Conservation (phyloP, 441 rosid genomes). For the Syzygium syzygioides region DNA sequence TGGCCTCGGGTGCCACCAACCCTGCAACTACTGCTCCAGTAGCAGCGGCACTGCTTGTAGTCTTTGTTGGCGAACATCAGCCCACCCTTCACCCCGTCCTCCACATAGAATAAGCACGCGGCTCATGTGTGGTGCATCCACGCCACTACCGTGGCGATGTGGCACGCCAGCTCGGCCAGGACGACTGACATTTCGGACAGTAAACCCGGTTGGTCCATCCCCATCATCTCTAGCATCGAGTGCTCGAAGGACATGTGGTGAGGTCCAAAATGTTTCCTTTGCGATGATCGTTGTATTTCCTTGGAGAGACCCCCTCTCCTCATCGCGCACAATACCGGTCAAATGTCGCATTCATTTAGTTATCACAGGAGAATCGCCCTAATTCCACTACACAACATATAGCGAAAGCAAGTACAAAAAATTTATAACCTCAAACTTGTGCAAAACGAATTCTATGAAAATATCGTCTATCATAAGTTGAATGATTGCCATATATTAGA, state of each 20-base stretch:
- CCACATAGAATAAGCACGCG: constrained; percentile 61
- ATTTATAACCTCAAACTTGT: background rate
- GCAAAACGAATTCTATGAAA: background rate
- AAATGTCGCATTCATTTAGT: background rate
- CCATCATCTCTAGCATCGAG: constrained; percentile 70
- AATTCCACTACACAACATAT: background rate
- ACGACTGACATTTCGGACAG: constrained; percentile 75
- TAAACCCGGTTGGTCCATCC: constrained; percentile 65
- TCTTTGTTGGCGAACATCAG: constrained; percentile 58
- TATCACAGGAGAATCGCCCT: background rate
- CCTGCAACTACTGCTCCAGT: constrained; percentile 35
- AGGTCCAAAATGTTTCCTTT: constrained; percentile 42
- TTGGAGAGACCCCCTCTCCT: constrained; percentile 38
- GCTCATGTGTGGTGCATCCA: constrained; percentile 81
- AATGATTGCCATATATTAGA: background rate
- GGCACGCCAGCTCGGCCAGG: constrained; percentile 54
- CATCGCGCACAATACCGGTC: constrained; percentile 58
- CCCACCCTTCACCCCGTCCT: constrained; percentile 52
- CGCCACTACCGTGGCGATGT: constrained; percentile 55
- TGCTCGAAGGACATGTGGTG: constrained; percentile 51
- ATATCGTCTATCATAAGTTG: background rate
- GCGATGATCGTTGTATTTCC: constrained; percentile 31
- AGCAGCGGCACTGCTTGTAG: constrained; percentile 44
- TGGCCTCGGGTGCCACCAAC: constrained; percentile 12
- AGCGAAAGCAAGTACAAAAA: background rate